A percentile compares a stretch with the other conserved stretches of the same genome.
These are phyloP conservation scores for Yamadazyma triangularis DNA, from an alignment of 1,139 yeast genomes.

Conservation along the genomic window DNA sequence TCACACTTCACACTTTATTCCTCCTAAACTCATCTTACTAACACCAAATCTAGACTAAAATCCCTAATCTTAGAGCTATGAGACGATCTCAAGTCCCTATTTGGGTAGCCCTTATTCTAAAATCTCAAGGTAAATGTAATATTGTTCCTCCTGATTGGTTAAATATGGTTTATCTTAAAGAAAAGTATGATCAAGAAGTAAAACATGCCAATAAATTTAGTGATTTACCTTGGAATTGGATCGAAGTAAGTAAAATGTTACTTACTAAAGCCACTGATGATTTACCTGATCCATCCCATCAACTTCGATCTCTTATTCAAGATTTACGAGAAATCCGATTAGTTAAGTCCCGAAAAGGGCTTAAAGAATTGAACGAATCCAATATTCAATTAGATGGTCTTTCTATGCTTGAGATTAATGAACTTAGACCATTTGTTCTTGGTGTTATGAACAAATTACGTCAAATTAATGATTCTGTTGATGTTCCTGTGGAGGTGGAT, in stretches of 20 bases:
- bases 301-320: slow-evolving; percentile 64
- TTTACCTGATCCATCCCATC: slow-evolving; percentile 60
- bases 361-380: slow-evolving; percentile 72
- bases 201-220: slow-evolving; percentile 57
- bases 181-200: slow-evolving; percentile 65
- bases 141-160: slow-evolving; percentile 90
- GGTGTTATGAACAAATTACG: slow-evolving; percentile 76
- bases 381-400: slow-evolving; percentile 81
- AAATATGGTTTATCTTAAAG: slow-evolving; percentile 49
- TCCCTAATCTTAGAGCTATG: slow-evolving; percentile 62
- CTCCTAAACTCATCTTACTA: too few relatives aligned
- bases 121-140: slow-evolving; percentile 81
- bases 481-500: too few relatives aligned
- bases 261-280: slow-evolving; percentile 73
- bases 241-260: slow-evolving; percentile 69
- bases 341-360: slow-evolving; percentile 77
- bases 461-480: too few relatives aligned
- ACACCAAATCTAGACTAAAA: slow-evolving; percentile 25
- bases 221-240: slow-evolving; percentile 81
- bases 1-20: too few relatives aligned
- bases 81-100: slow-evolving; percentile 70
- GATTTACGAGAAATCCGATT: slow-evolving; percentile 82
- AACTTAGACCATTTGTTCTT: slow-evolving; percentile 75
- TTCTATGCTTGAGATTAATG: slow-evolving; percentile 81
- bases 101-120: slow-evolving; percentile 83